phyloP scores from a whole-genome alignment of 192 early-diverging fungal species.

The Coemansia sp. region DNA sequence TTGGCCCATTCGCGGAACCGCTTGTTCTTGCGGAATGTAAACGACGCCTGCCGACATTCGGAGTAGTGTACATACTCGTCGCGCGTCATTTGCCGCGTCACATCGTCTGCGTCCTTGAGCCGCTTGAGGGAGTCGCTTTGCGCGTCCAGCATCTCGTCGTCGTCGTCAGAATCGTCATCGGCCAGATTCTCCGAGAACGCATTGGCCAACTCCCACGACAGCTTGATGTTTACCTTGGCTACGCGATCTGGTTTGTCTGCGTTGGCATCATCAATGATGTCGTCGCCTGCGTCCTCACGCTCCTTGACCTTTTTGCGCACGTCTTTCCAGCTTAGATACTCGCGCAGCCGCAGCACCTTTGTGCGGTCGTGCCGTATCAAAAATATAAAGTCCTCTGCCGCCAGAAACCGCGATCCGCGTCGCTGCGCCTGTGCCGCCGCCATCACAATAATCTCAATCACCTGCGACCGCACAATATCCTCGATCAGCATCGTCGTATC shows the following conservation, averaged over 20 bases:
- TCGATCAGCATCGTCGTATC: constrained; percentile 92
- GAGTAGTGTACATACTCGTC: constrained; percentile 99
- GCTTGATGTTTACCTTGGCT: constrained; percentile 73
- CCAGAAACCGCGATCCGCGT: constrained; percentile 76
- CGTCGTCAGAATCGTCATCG: constrained; percentile 83
- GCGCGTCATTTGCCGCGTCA: constrained; percentile 91
- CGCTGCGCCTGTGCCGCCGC: constrained; percentile 84
- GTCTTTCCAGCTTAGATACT: constrained; percentile 95
- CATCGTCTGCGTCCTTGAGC: constrained; percentile 84
- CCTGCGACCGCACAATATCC: constrained; percentile 92
- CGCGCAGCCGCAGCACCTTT: constrained; percentile 87
- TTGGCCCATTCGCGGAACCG: constrained; percentile 94
- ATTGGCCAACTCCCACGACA: constrained; percentile 92
- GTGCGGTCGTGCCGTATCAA: constrained; percentile 92
- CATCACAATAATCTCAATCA: constrained; percentile 89
- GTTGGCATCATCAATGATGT: constrained; percentile 48
- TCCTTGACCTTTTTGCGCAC: constrained; percentile 92
- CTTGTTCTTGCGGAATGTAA: constrained; percentile 92
- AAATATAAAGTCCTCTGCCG: constrained; percentile 93
- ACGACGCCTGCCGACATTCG: constrained; percentile 96
- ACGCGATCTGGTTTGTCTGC: constrained; percentile 57
- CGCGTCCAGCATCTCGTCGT: constrained; percentile 88
- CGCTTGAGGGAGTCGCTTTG: constrained; percentile 81
- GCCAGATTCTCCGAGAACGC: constrained; percentile 71
- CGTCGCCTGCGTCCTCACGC: constrained; percentile 57